Conservation (phyloP, 352 stramenopile genomes). For the Phytophthora uliginosa region DNA sequence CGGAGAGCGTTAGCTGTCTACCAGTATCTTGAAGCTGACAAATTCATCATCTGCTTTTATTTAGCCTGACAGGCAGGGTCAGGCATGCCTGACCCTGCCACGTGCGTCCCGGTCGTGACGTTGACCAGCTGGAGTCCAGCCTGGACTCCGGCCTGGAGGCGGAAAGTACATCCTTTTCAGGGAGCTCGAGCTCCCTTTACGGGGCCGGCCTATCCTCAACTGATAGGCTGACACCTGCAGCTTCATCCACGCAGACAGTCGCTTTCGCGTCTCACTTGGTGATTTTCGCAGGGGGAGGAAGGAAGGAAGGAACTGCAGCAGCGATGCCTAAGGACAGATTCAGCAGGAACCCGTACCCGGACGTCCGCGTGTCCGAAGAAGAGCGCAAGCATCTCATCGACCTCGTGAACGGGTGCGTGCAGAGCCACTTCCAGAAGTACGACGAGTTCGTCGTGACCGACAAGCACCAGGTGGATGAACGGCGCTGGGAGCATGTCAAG, state of each 20-base stretch:
- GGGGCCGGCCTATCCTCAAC: not conserved
- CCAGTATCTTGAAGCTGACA: not conserved
- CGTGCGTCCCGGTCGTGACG: not conserved
- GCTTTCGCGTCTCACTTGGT: not conserved
- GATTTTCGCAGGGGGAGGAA: not conserved
- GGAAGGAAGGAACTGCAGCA: not conserved
- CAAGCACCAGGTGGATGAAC: conserved; percentile 22
- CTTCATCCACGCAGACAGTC: not conserved
- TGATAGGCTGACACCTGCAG: not conserved
- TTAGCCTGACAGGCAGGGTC: not conserved
- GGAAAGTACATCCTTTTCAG: not conserved
- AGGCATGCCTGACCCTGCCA: not conserved
- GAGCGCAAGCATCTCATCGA: conserved; percentile 17
- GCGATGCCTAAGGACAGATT: conserved; percentile 41
- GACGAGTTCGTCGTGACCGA: conserved; percentile 33
- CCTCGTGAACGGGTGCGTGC: conserved; percentile 27
- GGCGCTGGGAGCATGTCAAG: conserved; percentile 36
- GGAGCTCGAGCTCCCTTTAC: not conserved
- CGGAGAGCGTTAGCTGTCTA: too few species aligned
- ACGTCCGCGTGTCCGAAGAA: conserved; percentile 14
- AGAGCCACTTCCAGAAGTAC: conserved; percentile 36
- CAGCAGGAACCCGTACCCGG: conserved; percentile 30
- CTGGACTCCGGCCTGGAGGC: too few species aligned
- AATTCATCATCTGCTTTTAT: not conserved
- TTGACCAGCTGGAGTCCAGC: not conserved